Evolutionary conservation across 805 yeast species (phyloP).

Genomic region (Ascoidea asiatica): DNA sequence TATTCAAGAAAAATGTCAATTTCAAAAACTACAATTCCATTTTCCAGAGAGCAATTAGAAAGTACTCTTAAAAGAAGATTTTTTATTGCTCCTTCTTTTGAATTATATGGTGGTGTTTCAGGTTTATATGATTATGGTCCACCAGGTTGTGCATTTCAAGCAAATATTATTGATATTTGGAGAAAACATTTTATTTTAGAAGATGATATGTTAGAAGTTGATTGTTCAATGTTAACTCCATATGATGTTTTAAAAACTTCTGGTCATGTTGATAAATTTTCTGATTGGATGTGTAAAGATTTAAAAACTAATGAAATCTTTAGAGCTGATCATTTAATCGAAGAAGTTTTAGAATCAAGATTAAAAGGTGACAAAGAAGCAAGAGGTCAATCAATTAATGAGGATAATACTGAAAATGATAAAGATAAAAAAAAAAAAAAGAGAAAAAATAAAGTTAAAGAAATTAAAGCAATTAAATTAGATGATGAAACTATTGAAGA

Average conservation of each 20-base stretch:
- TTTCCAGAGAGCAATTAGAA: slow-evolving; percentile 69
- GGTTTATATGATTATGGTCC: slow-evolving; percentile 99
- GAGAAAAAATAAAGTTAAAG: slow-evolving; percentile 93
- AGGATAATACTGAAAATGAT: slow-evolving; percentile 52
- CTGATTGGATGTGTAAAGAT: slow-evolving; percentile 99
- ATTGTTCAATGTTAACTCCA: slow-evolving; percentile 96
- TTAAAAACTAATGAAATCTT: slow-evolving; percentile 93
- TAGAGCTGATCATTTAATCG: slow-evolving; percentile 96
- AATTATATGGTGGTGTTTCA: slow-evolving; percentile 95
- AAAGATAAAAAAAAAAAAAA: slow-evolving; percentile 73
- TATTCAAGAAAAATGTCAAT: not conserved
- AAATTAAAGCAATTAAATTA: slow-evolving; percentile 75
- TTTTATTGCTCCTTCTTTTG: slow-evolving; percentile 96
- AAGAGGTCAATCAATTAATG: slow-evolving; percentile 57
- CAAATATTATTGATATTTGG: slow-evolving; percentile 90
- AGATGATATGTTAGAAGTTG: slow-evolving; percentile 98
- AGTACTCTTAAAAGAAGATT: slow-evolving; percentile 88
- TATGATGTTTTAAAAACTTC: slow-evolving; percentile 96
- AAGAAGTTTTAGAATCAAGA: slow-evolving; percentile 93
- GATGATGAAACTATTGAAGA: slow-evolving; percentile 70
- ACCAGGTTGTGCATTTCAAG: slow-evolving; percentile 98
- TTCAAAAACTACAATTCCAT: not conserved
- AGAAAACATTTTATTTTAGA: slow-evolving; percentile 94
- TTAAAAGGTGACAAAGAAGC: slow-evolving; percentile 96
- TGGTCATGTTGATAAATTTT: slow-evolving; percentile 97